These are phyloP conservation scores for Phytophthora multivora DNA, from an alignment of 352 stramenopile species.

Conservation along the genomic window DNA sequence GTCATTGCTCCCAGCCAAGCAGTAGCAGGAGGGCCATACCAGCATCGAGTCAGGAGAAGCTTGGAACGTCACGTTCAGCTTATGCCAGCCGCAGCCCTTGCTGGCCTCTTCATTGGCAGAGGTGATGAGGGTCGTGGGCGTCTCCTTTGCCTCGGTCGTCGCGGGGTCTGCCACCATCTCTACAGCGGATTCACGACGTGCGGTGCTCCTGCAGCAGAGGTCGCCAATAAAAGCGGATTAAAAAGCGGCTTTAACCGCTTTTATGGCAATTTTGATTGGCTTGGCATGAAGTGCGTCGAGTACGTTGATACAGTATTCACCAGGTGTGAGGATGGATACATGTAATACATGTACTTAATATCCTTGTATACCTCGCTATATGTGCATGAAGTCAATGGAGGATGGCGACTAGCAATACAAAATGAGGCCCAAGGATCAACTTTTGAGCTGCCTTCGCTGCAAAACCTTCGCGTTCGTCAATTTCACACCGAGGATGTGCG, in stretches of 20 bases:
- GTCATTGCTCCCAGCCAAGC: background rate
- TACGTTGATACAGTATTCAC: too few species aligned
- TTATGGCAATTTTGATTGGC: slow-evolving; percentile 7
- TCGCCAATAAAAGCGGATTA: background rate
- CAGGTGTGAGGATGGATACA: too few species aligned
- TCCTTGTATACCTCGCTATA: too few species aligned
- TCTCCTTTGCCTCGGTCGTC: slow-evolving; percentile 5
- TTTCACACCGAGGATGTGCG: too few species aligned
- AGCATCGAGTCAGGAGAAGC: slow-evolving; percentile 51
- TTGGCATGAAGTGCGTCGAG: too few species aligned
- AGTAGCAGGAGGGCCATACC: slow-evolving; percentile 21
- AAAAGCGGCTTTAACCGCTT: background rate
- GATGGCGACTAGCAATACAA: too few species aligned
- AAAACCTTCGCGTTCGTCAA: too few species aligned
- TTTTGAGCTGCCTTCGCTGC: too few species aligned
- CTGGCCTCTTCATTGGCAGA: slow-evolving; percentile 2
- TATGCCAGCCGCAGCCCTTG: slow-evolving; percentile 35
- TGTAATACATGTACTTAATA: too few species aligned
- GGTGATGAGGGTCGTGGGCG: background rate
- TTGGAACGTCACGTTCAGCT: slow-evolving; percentile 39
- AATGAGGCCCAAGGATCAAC: too few species aligned
- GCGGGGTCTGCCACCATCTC: slow-evolving; percentile 6
- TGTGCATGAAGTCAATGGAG: too few species aligned
- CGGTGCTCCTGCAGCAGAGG: slow-evolving; percentile 12
- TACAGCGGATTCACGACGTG: slow-evolving; percentile 6